phyloP scores from a whole-genome alignment of 2,329 filamentous ascomycete genomes.

The Rhexocercosporidium sp. region DNA sequence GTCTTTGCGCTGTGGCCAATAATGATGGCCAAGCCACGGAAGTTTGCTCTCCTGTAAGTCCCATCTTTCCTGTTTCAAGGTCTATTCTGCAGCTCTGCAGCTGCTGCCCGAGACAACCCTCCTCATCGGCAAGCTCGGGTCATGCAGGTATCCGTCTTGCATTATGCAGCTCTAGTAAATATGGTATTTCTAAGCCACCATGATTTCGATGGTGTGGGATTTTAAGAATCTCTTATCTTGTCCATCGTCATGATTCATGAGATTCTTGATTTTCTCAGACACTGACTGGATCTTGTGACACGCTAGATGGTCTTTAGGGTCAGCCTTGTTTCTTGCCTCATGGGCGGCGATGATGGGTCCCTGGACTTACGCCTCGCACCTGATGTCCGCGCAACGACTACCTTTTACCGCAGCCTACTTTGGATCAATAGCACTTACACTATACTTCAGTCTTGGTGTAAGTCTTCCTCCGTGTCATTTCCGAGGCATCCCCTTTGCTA shows the following conservation, averaged over 20 bases:
- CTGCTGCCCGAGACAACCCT: conserved; percentile 31
- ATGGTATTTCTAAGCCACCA: conserved; percentile 15
- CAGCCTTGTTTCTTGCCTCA: conserved; percentile 84
- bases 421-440: conserved; percentile 85
- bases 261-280: conserved; percentile 22
- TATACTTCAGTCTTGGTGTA: conserved; percentile 93
- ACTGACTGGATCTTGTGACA: conserved; percentile 40
- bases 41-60: conserved; percentile 97
- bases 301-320: conserved; percentile 91
- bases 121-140: conserved; percentile 34
- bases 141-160: conserved; percentile 46
- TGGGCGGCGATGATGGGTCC: conserved; percentile 97
- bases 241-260: conserved; percentile 26
- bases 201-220: conserved; percentile 1
- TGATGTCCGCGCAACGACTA: conserved; percentile 81
- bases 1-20: conserved; percentile 90
- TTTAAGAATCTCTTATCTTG: conserved; percentile 15
- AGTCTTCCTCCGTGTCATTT: conserved; percentile 50
- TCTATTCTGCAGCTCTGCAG: conserved; percentile 21
- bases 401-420: conserved; percentile 96
- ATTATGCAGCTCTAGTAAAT: conserved; percentile 31
- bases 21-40: conserved; percentile 79
- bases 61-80: conserved; percentile 22
- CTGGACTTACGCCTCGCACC: conserved; percentile 79
- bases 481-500: conserved; percentile 18